phyloP scores from a whole-genome alignment of 2,329 filamentous ascomycete genomes.

The Phoma sp. region DNA sequence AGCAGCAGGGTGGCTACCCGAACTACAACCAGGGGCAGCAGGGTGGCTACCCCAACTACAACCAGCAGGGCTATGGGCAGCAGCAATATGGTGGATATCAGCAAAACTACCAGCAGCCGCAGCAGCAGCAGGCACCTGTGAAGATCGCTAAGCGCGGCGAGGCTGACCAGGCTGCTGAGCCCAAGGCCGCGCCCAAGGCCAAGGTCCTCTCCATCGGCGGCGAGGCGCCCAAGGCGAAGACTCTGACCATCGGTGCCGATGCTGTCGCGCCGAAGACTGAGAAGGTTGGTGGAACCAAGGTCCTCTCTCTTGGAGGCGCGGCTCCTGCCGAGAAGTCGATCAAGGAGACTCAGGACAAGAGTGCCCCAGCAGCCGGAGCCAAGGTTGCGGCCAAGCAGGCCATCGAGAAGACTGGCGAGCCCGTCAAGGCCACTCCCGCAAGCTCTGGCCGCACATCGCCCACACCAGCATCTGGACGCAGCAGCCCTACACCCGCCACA shows the following conservation, averaged over 20 bases:
- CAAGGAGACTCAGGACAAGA: constrained; percentile 53
- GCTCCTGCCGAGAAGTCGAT: constrained; percentile 58
- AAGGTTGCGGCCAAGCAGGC: constrained; percentile 89
- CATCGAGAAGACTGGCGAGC: constrained; percentile 86
- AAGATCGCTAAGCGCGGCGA: constrained; percentile 69
- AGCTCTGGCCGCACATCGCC: constrained; percentile 76
- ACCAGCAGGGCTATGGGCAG: not conserved
- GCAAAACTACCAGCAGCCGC: constrained; percentile 52
- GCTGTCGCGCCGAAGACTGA: constrained; percentile 61
- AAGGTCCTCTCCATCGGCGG: constrained; percentile 70
- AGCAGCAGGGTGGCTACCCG: constrained; percentile 27
- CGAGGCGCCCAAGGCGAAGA: constrained; percentile 64
- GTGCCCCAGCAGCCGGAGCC: constrained; percentile 69
- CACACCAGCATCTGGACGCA: constrained; percentile 80
- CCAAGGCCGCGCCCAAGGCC: constrained; percentile 58
- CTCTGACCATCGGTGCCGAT: constrained; percentile 65
- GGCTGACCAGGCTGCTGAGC: constrained; percentile 54
- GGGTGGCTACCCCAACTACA: constrained; percentile 21
- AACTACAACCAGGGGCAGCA: constrained; percentile 31
- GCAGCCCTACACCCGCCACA: constrained; percentile 69
- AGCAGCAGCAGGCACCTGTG: constrained; percentile 58
- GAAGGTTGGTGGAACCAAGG: constrained; percentile 64
- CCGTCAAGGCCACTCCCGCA: constrained; percentile 56
- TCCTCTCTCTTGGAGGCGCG: constrained; percentile 73
- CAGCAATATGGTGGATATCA: constrained; percentile 54